These are phyloP conservation scores for Psophocarpus tetragonolobus DNA, from an alignment of 306 rosid genomes.

Conservation along the genomic window DNA sequence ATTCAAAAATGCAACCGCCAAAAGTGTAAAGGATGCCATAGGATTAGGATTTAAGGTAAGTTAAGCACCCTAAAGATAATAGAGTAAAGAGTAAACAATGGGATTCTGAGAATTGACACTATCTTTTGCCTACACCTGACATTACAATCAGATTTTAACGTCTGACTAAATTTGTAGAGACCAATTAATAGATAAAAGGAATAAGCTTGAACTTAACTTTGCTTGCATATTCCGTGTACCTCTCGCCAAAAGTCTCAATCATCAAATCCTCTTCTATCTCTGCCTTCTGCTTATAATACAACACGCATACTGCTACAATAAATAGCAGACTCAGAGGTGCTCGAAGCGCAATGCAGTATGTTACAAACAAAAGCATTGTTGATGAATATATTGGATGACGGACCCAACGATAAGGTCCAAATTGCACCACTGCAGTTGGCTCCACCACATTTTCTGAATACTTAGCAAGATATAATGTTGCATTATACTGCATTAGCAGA, in stretches of 20 bases:
- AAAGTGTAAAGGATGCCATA: slow-evolving; percentile 17
- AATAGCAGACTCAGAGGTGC: slow-evolving; percentile 77
- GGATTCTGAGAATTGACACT: slow-evolving; percentile 15
- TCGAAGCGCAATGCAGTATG: slow-evolving; percentile 71
- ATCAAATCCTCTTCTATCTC: slow-evolving; percentile 85
- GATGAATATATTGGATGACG: slow-evolving; percentile 93
- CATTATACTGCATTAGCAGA: slow-evolving; percentile 74
- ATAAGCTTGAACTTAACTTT: slow-evolving; percentile 79
- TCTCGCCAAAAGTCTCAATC: slow-evolving; percentile 81
- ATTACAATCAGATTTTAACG: slow-evolving; percentile 27
- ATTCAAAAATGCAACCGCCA: background rate
- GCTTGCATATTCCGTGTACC: slow-evolving; percentile 70
- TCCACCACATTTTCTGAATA: slow-evolving; percentile 91
- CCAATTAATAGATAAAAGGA: slow-evolving; percentile 74
- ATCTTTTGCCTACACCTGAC: slow-evolving; percentile 35
- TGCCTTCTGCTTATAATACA: slow-evolving; percentile 85
- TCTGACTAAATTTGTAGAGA: slow-evolving; percentile 31
- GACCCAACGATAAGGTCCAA: slow-evolving; percentile 91
- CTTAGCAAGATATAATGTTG: slow-evolving; percentile 83
- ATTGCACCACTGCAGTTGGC: slow-evolving; percentile 86
- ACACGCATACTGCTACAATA: slow-evolving; percentile 62
- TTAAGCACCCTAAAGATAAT: slow-evolving; percentile 4
- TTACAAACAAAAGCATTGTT: slow-evolving; percentile 69
- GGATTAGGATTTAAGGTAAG: background rate
- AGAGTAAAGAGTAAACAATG: background rate